phyloP scores from a whole-genome alignment of 352 stramenopile genomes.

The Pythium monospermum region DNA sequence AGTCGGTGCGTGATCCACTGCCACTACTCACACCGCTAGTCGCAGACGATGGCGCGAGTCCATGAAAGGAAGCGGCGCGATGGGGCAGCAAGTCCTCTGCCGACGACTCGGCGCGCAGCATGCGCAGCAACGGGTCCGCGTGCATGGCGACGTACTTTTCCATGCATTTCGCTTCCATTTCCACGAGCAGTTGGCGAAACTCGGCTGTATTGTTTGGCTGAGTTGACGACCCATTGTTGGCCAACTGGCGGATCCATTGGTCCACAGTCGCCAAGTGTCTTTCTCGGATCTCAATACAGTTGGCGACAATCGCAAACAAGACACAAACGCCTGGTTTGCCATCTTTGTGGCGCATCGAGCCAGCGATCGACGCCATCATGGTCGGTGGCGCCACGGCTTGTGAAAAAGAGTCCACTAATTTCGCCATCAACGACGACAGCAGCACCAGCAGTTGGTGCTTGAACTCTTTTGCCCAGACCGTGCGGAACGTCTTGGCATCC shows the following conservation, averaged over 20 bases:
- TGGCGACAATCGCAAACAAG: constrained; percentile 62
- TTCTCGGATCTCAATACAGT: constrained; percentile 66
- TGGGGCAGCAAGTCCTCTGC: constrained; percentile 35
- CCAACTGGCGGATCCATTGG: constrained; percentile 41
- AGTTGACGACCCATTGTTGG: constrained; percentile 17
- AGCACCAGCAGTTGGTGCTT: constrained; percentile 42
- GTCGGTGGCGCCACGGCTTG: constrained; percentile 20
- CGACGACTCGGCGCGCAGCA: constrained; percentile 37
- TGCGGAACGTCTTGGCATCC: constrained; percentile 22
- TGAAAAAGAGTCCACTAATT: constrained; percentile 37
- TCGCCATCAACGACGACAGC: constrained; percentile 45
- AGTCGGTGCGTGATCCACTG: constrained; percentile 25
- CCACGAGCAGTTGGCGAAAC: constrained; percentile 35
- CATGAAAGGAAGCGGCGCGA: not conserved
- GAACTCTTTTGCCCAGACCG: constrained; percentile 30
- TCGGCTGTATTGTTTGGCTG: constrained; percentile 10
- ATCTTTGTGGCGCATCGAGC: constrained; percentile 17
- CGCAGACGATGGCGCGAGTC: no score
- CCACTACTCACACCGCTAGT: no score
- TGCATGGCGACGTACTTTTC: constrained; percentile 57
- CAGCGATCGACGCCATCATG: constrained; percentile 26
- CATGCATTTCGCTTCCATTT: constrained; percentile 52
- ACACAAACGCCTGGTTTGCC: constrained; percentile 41
- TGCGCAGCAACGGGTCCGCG: constrained; percentile 37
- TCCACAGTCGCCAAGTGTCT: constrained; percentile 40